Evolutionary conservation across 176 grass and related monocot species (phyloP), one percentile per base, ranked within the genome.

Genomic region (Oryza officinalis): DNA sequence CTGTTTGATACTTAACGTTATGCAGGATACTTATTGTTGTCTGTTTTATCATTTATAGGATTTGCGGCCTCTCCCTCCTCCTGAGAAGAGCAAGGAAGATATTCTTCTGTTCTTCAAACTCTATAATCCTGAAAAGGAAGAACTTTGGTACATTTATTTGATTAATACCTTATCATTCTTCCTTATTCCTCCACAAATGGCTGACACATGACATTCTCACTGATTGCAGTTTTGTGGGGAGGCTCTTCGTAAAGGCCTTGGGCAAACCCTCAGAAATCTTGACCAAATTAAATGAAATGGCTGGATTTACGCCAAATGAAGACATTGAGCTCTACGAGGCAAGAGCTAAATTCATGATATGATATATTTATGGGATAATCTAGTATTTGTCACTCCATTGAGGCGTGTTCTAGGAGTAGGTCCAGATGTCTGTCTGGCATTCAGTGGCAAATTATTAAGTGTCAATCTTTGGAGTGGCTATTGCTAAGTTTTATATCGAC

Each of bases 71-170:
- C 82, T 95, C 81, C 73, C 91, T 83, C 88, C 86, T 75, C 91
- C 91, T 88, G 87, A 88, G 75, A 98, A 98, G 84, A 74, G 87
- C 41, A 95, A 91, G 77, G 96, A 95, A 72, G 91, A 98, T 66
- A 95, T 98, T 86, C 87, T 98, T 75, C 87, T 97, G 76, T 97
- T 92, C 61, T 94, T 97, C 84, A 97, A 97, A 82, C 86, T 95
- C 72, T 98, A 95, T 85, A 85, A 93, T 46, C 89, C 93, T 22
- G 91, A 95, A 72, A 95, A 92, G 88, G 85, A 94, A 90, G 85
- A 95, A 67, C 83, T 98, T 86, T 37, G 96, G 96, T 98, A 95
- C 59, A 30, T 81, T 45, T 81, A 33, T 86, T 84, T 52, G 44
- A 72, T 25, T 75, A 67, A 54, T 10, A 40, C 26, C 77, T 74